Conservation (phyloP, 306 rosid species). For the Castanospermum australe region DNA sequence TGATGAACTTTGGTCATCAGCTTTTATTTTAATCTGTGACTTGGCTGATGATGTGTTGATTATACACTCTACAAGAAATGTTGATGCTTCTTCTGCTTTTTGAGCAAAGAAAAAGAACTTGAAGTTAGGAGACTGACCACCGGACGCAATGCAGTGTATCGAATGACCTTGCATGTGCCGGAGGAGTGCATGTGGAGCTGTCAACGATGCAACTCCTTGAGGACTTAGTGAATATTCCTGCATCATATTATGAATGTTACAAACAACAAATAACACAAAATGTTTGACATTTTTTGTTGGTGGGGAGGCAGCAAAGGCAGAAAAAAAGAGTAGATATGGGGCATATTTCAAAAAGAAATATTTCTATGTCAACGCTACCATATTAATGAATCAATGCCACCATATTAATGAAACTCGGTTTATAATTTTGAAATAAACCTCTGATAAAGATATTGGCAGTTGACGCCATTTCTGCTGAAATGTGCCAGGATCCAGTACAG, state of each 20-base stretch:
- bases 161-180: conserved; percentile 88
- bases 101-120: conserved; percentile 99
- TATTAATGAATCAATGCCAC: not conserved
- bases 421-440: conserved; percentile 55
- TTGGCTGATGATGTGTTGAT: conserved; percentile 87
- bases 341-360: not conserved
- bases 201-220: conserved; percentile 66
- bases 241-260: conserved; percentile 18
- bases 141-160: conserved; percentile 92
- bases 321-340: not conserved
- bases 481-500: conserved; percentile 77
- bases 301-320: not conserved
- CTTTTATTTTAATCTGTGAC: conserved; percentile 84
- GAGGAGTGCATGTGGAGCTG: conserved; percentile 64
- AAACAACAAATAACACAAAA: conserved; percentile 7
- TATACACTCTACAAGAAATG: conserved; percentile 86
- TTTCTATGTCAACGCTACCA: conserved; percentile 6
- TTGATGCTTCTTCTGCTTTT: conserved; percentile 70
- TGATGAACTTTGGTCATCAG: conserved; percentile 79
- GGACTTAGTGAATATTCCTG: conserved; percentile 80
- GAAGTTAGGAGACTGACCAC: conserved; percentile 88
- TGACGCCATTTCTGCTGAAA: conserved; percentile 99
- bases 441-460: conserved; percentile 76
- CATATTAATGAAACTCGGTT: conserved; percentile 11
- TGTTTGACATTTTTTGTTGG: not conserved